Base-by-base conservation (phyloP, 805 yeast species). In the Candida maltosa region DNA sequence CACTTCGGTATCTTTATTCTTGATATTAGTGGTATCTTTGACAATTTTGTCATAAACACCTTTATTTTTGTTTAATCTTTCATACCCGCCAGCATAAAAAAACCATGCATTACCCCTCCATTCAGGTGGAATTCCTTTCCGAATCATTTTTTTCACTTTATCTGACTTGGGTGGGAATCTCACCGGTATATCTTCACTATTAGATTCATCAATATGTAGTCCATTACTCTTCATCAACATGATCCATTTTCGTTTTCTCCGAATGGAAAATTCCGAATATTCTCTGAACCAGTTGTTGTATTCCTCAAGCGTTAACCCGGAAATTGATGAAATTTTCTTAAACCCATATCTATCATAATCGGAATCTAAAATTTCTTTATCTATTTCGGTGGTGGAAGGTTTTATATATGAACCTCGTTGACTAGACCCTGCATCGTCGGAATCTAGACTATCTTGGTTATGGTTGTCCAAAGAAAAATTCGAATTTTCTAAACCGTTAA, bases 71-170 rank as follows among this genome's bases (percentile, higher is more conserved):
- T 74, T 78, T 38, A 87, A 59, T 45, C 72, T 73, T 35, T 85
- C 93, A 37, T 79, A 73, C 2, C 97, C 98, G 17, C 80, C 80
- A 6, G 95, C 95, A 58, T 86, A 91, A 65, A 79, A 82, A 71
- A 93, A 91, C 98, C 98, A 91, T 1, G 97, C 96, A 45, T 77
- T 76, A 1, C 98, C 98, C 46, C 98, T 69, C 97, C 96, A 91
- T 54, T 87, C 96, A 0, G 96, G 89, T 0, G 98, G 97, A 8
- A 91, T 81, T 9, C 98, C 98, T 54, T 85, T 85, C 37, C 97
- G 73, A 9, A 93, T 77, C 49, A 86, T 81, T 39, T 94, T 73
- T 51, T 84, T 83, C 44, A 87, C 67, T 46, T 83, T 87, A 39
- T 82, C 89, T 3, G 88, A 82, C 41, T 74, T 75, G 1, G 91